These are phyloP conservation scores for Didymella arachidicola DNA, from an alignment of 2,329 filamentous ascomycete species.

Conservation along the genomic window DNA sequence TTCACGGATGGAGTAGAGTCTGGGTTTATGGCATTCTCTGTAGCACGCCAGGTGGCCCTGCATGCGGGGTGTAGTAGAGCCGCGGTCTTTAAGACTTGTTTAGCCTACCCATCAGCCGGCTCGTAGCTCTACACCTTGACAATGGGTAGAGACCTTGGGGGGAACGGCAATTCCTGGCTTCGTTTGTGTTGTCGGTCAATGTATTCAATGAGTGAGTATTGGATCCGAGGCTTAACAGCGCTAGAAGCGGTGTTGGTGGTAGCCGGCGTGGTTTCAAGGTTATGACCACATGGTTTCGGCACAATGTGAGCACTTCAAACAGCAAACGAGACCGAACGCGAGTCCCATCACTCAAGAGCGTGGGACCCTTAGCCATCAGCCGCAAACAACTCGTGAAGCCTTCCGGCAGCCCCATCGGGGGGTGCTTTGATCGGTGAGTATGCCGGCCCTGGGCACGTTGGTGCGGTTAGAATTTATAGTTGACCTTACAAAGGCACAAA, in stretches of 20 bases:
- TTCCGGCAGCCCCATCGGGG: background rate
- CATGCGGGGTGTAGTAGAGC: conserved; percentile 43
- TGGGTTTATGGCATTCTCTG: too few species aligned
- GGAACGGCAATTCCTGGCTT: background rate
- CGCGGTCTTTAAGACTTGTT: conserved; percentile 30
- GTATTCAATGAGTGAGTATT: background rate
- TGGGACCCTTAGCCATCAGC: background rate
- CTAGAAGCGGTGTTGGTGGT: background rate
- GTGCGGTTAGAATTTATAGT: background rate
- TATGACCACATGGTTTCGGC: background rate
- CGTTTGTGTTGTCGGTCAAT: background rate
- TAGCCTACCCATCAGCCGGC: conserved; percentile 44
- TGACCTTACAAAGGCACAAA: background rate
- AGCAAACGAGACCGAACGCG: background rate
- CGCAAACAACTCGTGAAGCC: background rate
- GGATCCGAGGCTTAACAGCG: background rate
- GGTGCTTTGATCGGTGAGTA: background rate
- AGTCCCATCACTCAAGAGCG: background rate
- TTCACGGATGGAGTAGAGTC: background rate
- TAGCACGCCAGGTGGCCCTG: background rate
- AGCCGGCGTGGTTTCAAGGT: background rate
- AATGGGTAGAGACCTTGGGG: background rate
- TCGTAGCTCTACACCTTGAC: conserved; percentile 10
- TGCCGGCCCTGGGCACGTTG: background rate
- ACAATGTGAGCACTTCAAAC: background rate